A percentile compares a stretch with the other conserved stretches of the same genome.
phyloP scores from a whole-genome alignment of 306 rosid species.

The Rosa multiflora region DNA sequence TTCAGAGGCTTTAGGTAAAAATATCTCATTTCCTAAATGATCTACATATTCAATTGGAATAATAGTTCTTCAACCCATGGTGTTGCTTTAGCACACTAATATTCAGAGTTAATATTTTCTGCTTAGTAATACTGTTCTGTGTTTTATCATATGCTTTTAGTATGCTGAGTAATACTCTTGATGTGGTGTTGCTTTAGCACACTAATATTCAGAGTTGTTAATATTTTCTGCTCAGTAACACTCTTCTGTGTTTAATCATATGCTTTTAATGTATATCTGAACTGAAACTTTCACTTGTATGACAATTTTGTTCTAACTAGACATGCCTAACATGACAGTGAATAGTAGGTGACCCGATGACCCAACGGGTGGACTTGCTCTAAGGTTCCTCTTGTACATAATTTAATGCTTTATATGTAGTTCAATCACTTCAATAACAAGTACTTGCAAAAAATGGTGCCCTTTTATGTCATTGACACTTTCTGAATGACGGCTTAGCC shows the following conservation, averaged over 20 bases:
- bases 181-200: neutral
- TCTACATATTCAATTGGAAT: slow-evolving; percentile 5
- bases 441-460: too few relatives aligned
- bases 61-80: neutral
- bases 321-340: too few relatives aligned
- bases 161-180: too few relatives aligned
- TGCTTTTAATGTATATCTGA: slow-evolving; percentile 8
- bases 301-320: neutral
- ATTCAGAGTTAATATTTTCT: neutral
- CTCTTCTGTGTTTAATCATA: slow-evolving; percentile 6
- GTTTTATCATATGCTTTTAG: too few relatives aligned
- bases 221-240: neutral
- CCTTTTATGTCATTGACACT: too few relatives aligned
- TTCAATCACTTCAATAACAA: too few relatives aligned
- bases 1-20: slow-evolving; percentile 38
- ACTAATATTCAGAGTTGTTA: neutral
- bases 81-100: neutral
- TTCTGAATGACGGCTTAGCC: too few relatives aligned
- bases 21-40: slow-evolving; percentile 15
- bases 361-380: too few relatives aligned
- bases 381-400: too few relatives aligned
- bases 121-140: neutral
- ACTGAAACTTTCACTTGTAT: neutral
- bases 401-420: too few relatives aligned
- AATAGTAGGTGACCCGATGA: too few relatives aligned